A percentile compares a stretch with the other conserved stretches of the same genome.
Conservation (phyloP, 441 rosid species). For the Croton setiger region DNA sequence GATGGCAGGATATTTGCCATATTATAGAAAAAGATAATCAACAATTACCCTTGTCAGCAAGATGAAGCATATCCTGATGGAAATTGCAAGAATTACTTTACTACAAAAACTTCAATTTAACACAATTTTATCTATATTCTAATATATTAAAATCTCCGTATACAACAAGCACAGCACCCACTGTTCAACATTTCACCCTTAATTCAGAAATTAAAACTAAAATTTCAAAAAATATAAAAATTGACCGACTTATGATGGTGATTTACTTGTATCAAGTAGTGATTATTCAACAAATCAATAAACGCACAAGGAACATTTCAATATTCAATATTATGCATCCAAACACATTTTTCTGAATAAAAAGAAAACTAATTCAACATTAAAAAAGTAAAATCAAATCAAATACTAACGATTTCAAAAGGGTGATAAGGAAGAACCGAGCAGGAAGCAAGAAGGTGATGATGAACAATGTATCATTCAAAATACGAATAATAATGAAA, state of each 20-base stretch:
- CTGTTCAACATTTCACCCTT: too few relatives aligned
- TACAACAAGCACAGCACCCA: too few relatives aligned
- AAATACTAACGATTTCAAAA: neutral
- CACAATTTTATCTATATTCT: too few relatives aligned
- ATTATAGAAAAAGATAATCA: conserved; percentile 12
- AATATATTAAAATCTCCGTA: too few relatives aligned
- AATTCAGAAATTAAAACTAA: too few relatives aligned
- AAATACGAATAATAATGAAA: neutral
- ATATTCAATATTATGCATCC: neutral
- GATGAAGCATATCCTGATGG: conserved; percentile 19
- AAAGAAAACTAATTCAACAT: neutral
- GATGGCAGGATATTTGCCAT: conserved; percentile 53
- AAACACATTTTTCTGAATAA: neutral
- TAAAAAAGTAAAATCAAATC: neutral
- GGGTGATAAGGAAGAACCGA: neutral
- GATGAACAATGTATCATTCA: neutral
- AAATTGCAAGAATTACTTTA: conserved; percentile 11
- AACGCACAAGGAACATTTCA: neutral
- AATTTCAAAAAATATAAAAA: too few relatives aligned
- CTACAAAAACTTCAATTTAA: neutral
- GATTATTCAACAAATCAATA: neutral
- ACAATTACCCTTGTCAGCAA: conserved; percentile 14
- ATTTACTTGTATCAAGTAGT: neutral
- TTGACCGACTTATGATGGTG: neutral
- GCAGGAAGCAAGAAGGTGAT: neutral